Evolutionary conservation across 352 stramenopile species (phyloP).

Genomic region (Pythium aphanidermatum): DNA sequence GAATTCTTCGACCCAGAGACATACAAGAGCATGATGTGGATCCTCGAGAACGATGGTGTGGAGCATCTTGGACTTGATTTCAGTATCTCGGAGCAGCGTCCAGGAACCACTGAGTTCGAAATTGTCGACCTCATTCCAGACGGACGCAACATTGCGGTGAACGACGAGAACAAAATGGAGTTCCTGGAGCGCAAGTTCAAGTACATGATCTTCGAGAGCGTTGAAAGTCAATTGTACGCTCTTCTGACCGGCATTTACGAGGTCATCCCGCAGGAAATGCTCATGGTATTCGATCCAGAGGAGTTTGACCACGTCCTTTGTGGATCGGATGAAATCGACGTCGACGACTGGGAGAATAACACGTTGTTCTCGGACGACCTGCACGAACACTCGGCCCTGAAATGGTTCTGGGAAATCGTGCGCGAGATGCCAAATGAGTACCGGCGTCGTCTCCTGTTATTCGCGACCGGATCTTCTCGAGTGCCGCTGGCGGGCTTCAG

Average conservation of each 20-base stretch:
- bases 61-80: constrained; percentile 44
- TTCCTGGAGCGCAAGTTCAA: constrained; percentile 88
- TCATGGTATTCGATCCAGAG: constrained; percentile 96
- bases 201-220: constrained; percentile 50
- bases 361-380: constrained; percentile 60
- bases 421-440: constrained; percentile 81
- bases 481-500: constrained; percentile 71
- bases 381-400: constrained; percentile 23
- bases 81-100: constrained; percentile 32
- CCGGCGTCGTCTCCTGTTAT: constrained; percentile 63
- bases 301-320: constrained; percentile 97
- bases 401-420: constrained; percentile 97
- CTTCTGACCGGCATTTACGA: constrained; percentile 94
- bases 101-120: constrained; percentile 27
- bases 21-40: constrained; percentile 26
- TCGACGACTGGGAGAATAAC: constrained; percentile 93
- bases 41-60: constrained; percentile 20
- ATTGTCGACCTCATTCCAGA: constrained; percentile 34
- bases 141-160: constrained; percentile 77
- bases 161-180: constrained; percentile 91
- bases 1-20: constrained; percentile 39
- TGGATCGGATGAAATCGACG: constrained; percentile 94
- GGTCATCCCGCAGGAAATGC: constrained; percentile 90
- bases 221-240: constrained; percentile 46
- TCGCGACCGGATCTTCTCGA: constrained; percentile 73